phyloP scores from a whole-genome alignment of 2,329 filamentous ascomycete species.

The Neonectria sp. region DNA sequence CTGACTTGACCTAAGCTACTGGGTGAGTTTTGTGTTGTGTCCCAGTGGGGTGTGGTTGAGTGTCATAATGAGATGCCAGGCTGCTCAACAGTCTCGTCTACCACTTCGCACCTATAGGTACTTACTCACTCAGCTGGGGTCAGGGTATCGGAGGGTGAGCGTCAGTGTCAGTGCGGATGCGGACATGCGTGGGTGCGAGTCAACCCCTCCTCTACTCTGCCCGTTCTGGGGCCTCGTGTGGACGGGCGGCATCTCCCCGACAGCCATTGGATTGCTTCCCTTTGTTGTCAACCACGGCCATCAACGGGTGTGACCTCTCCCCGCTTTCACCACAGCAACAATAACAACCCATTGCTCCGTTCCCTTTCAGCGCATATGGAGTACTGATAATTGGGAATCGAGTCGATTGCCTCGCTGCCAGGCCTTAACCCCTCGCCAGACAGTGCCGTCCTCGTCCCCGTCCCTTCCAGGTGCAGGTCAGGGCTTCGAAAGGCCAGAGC shows the following conservation, averaged over 20 bases:
- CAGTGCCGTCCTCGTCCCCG: neutral
- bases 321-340: neutral
- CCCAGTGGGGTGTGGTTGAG: no score
- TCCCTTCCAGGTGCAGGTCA: neutral
- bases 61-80: no score
- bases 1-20: neutral
- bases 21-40: no score
- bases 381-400: neutral
- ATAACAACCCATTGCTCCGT: neutral
- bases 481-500: neutral
- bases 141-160: slow-evolving; percentile 12
- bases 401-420: neutral
- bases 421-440: neutral
- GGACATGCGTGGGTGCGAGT: slow-evolving; percentile 21
- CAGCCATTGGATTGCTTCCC: neutral
- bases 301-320: neutral
- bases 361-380: neutral
- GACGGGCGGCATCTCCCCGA: neutral
- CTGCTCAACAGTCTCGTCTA: neutral
- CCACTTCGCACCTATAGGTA: no score
- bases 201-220: slow-evolving; percentile 23
- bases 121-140: neutral
- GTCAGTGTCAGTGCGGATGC: slow-evolving; percentile 16
- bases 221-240: neutral
- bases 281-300: neutral